Evolutionary conservation across 2,329 filamentous ascomycete species (phyloP), one percentile per base, ranked within the genome.

Genomic region (Daldinia sp.): DNA sequence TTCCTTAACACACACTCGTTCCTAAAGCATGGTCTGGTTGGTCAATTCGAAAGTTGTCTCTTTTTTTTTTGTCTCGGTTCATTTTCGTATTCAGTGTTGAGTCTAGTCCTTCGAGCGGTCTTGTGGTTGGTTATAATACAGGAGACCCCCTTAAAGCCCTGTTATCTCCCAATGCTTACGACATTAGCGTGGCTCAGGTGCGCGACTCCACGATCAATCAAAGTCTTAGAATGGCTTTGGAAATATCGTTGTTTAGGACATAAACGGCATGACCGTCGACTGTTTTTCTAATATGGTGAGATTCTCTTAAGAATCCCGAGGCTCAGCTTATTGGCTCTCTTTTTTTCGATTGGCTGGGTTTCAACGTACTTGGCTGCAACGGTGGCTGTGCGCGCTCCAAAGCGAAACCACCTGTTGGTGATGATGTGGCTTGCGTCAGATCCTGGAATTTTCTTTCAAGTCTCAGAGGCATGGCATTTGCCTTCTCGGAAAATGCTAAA

Each of bases 291-390:
- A 18, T 51, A 33, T 9, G 26, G 26, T 10, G 46, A 13, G 46
- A 18, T 51, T 51, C 13, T 18, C 35, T 23, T 39, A 3, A 6
- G 33, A 35, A 37, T 13, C 10, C 10, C 7, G 54, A 60, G 50
- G 61, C 37, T 60, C 48, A 53, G 63, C 30, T 59, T 18, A 12
- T 15, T 46, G 28, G n/a, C 41, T 15, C 15, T 10, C 39, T 46
- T 41, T 33, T 33, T 15, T 42, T 67, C 50, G 12, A 70, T 68
- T 68, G 64, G 65, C 37, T 54, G n/a, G 7, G 9, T 58, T 54
- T 55, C 3, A 42, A 7, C 9, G 28, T 37, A 46, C 15, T 30
- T 6, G 20, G 7, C 35, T n/a, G 41, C n/a, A 20, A 33, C n/a
- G 28, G 54, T 60, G 60, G 64, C 64, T 61, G 6, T n/a, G 7